Evolutionary conservation across 2,329 filamentous ascomycete genomes (phyloP), one percentile per base, ranked within the genome.

Genomic region (Cladosporium halotolerans): DNA sequence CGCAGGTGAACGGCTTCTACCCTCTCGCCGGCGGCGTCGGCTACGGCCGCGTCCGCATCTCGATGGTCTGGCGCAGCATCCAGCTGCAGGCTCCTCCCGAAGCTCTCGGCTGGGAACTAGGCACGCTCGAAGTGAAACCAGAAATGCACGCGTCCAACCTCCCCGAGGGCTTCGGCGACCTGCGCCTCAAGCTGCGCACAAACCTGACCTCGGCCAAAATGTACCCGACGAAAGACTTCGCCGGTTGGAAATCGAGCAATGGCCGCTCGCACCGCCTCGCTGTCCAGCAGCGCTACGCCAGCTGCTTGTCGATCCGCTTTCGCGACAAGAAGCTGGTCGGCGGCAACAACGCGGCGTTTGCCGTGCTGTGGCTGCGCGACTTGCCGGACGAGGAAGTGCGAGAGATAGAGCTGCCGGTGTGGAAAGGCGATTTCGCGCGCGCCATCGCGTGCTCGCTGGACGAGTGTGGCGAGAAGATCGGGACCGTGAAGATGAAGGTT

Each of bases 21-120:
- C 86, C 86, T 0, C 68, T 90, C 2, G 76, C 81, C 5, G 86
- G 86, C 3, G 86, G 86, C 0, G 78, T 89, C n/a, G 86, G 86
- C 3, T 86, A 82, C 59, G 86, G 86, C 1, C 78, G 84, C 40
- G 77, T 80, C 38, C 76, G 86, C 9, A 76, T 90, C 53, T 88
- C 84, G 13, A 76, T 89, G 73, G 82, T 89, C 2, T 89, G 86
- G 77, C 79, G 86, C 42, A 86, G 83, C 53, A 76, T 89, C 2
- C 77, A 84, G 54, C 68, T 87, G 1, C 77, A 85, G 60, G 70
- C 83, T 2, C 82, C 83, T 1, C 72, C 68, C 5, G 75, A 80
- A 47, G 67, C 84, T 32, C 70, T 81, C 1, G 86, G 86, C 1
- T 89, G 85, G 84, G 82, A 87, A 19, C 85, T 83, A 53, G 86